phyloP scores from a whole-genome alignment of 176 grass and related monocot species.

The Lolium multiflorum region DNA sequence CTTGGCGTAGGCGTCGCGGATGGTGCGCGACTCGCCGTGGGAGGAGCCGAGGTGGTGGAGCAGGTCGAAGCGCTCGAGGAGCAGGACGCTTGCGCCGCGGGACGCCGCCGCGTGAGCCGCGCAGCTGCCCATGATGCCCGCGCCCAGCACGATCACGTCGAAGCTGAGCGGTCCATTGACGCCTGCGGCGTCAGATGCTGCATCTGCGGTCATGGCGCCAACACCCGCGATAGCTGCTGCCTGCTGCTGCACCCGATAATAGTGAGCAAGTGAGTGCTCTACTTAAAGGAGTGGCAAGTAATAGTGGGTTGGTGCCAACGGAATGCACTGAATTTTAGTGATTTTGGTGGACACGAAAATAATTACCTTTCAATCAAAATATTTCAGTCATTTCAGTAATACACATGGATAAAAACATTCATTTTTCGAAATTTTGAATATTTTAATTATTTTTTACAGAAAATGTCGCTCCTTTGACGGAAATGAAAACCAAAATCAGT shows the following conservation, averaged over 20 bases:
- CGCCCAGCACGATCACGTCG: conserved; percentile 71
- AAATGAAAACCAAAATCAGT: too few relatives aligned
- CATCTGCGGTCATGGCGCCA: not conserved
- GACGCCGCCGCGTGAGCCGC: conserved; percentile 64
- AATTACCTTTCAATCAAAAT: too few relatives aligned
- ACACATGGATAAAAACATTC: too few relatives aligned
- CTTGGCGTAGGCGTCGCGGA: conserved; percentile 76
- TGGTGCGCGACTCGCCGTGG: conserved; percentile 81
- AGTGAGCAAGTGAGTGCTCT: not conserved
- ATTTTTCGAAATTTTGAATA: too few relatives aligned
- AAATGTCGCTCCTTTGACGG: too few relatives aligned
- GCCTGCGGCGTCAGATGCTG: not conserved
- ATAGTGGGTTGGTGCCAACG: too few relatives aligned
- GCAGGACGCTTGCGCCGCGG: conserved; percentile 47
- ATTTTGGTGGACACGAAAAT: too few relatives aligned
- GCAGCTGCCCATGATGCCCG: conserved; percentile 95
- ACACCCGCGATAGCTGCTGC: not conserved
- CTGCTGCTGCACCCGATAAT: not conserved
- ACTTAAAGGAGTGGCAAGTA: not conserved
- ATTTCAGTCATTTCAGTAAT: too few relatives aligned
- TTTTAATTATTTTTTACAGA: too few relatives aligned
- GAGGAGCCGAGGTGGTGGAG: conserved; percentile 77
- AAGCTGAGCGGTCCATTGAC: not conserved
- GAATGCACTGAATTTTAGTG: too few relatives aligned
- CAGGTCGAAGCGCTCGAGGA: conserved; percentile 79